phyloP scores from a whole-genome alignment of 352 stramenopile species.

The Pythium vanterpoolii region DNA sequence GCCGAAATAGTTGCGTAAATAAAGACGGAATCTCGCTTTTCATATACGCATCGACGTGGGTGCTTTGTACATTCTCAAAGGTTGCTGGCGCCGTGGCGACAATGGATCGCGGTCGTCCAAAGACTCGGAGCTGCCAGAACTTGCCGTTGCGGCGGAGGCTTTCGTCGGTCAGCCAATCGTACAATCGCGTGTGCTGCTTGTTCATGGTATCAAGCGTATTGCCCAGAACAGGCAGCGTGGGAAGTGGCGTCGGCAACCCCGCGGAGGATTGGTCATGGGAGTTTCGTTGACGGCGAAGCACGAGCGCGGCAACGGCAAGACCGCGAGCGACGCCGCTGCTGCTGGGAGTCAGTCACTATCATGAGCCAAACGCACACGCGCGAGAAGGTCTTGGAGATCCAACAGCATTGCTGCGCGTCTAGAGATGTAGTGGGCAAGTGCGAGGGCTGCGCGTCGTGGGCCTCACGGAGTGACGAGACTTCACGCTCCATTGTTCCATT shows the following conservation, averaged over 20 bases:
- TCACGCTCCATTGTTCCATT: too few species aligned
- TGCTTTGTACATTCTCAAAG: slow-evolving; percentile 50
- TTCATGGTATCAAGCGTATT: slow-evolving; percentile 48
- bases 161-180: slow-evolving; percentile 53
- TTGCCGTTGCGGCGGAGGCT: slow-evolving; percentile 24
- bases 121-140: slow-evolving; percentile 30
- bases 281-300: not conserved
- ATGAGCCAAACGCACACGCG: not conserved
- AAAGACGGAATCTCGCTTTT: slow-evolving; percentile 37
- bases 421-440: too few species aligned
- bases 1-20: slow-evolving; percentile 46
- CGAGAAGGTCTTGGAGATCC: not conserved
- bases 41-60: slow-evolving; percentile 42
- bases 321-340: not conserved
- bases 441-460: too few species aligned
- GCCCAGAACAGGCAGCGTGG: slow-evolving; percentile 37
- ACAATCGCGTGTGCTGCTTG: slow-evolving; percentile 39
- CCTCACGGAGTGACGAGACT: too few species aligned
- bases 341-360: slow-evolving; percentile 3
- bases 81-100: slow-evolving; percentile 30
- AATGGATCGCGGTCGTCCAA: slow-evolving; percentile 32
- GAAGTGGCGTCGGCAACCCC: slow-evolving; percentile 11
- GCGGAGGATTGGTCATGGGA: not conserved
- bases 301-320: not conserved
- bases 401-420: slow-evolving; percentile 2